These are phyloP conservation scores for Cucumis cinereus DNA, from an alignment of 306 rosid species.

Conservation along the genomic window DNA sequence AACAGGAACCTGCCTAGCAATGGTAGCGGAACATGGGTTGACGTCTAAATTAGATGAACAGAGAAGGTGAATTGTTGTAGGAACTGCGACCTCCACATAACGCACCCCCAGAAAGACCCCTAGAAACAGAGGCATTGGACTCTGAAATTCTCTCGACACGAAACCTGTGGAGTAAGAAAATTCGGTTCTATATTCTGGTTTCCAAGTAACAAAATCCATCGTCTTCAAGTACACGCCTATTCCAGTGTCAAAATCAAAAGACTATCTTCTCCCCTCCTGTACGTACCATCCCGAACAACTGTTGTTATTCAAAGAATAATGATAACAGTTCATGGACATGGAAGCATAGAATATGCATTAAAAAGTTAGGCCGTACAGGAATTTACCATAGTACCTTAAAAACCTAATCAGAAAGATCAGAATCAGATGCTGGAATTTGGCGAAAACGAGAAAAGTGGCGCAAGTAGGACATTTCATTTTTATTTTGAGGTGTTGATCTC, in stretches of 20 bases:
- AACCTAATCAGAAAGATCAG: conserved; percentile 28
- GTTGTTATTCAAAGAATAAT: neutral
- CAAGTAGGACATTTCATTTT: conserved; percentile 20
- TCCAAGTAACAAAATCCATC: neutral
- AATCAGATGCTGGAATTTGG: conserved; percentile 43
- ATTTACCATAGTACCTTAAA: neutral
- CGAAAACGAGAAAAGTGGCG: conserved; percentile 59
- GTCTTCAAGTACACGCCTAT: neutral
- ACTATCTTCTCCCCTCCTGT: neutral
- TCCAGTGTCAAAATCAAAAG: neutral
- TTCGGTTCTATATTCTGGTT: neutral
- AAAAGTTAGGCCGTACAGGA: neutral
- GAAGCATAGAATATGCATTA: neutral
- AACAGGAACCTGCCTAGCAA: neutral
- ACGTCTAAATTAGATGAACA: neutral
- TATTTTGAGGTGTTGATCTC: conserved; percentile 44
- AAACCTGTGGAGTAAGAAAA: neutral
- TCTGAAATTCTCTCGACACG: neutral
- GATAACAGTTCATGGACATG: neutral
- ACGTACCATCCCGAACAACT: neutral
- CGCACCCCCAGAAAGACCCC: neutral
- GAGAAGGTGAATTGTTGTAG: neutral
- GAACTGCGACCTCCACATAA: neutral
- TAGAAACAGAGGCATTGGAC: neutral
- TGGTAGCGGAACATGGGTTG: neutral